Percentiles rank a stretch among this genome's conserved stretches.
These are phyloP conservation scores for Aspergillus sp. DNA, from an alignment of 2,329 filamentous ascomycete genomes.

Conservation along the genomic window DNA sequence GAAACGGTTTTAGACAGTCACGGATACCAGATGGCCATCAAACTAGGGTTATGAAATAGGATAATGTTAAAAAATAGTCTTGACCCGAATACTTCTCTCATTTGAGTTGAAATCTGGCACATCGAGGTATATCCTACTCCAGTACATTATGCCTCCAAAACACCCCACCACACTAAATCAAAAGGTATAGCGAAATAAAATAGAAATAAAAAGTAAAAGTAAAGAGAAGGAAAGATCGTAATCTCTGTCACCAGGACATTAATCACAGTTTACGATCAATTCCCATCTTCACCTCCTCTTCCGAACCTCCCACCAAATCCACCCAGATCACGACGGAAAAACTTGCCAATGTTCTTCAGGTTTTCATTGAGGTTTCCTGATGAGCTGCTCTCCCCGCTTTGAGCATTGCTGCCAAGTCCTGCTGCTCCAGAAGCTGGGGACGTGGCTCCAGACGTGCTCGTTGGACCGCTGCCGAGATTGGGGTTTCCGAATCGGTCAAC, in stretches of 20 bases:
- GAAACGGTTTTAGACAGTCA: no score
- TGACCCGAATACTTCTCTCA: no score
- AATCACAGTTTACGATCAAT: background rate
- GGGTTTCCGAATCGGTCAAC: constrained; percentile 71
- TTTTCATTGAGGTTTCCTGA: constrained; percentile 85
- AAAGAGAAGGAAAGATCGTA: background rate
- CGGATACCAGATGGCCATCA: no score
- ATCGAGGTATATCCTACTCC: no score
- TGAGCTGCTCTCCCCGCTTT: constrained; percentile 27
- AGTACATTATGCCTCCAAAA: no score
- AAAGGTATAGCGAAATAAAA: no score
- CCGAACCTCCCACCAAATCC: constrained; percentile 71
- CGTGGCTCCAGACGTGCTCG: constrained; percentile 17
- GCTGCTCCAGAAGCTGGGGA: constrained; percentile 19
- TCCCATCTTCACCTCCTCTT: background rate
- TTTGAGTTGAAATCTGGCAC: no score
- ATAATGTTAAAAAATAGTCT: no score
- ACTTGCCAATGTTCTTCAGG: constrained; percentile 91
- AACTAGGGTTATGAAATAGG: no score
- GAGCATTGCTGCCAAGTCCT: constrained; percentile 12
- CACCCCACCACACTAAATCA: no score
- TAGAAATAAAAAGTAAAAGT: background rate
- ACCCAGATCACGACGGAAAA: constrained; percentile 84
- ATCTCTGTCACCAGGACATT: background rate
- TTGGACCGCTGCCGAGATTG: constrained; percentile 28